Evolutionary conservation across 1,284 basidiomycete species (phyloP).

Genomic region (Austroboletus novae-zelandiae): DNA sequence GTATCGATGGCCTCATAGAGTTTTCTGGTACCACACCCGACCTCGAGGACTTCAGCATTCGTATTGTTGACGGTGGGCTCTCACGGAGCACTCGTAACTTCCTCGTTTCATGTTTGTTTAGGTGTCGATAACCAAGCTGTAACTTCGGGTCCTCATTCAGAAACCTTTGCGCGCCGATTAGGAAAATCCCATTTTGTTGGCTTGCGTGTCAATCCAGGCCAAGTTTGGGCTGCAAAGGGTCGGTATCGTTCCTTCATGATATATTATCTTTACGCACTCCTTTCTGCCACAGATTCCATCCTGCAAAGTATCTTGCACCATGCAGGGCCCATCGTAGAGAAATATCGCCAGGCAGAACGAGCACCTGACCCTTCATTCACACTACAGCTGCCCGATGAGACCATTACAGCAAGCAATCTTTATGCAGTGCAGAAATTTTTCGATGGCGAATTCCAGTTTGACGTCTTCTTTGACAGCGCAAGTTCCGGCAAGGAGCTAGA

Average conservation of each 20-base stretch:
- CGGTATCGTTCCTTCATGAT: slow-evolving; percentile 5
- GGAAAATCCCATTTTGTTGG: slow-evolving; percentile 77
- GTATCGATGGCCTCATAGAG: slow-evolving; percentile 64
- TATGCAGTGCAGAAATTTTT: slow-evolving; percentile 86
- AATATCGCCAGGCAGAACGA: slow-evolving; percentile 50
- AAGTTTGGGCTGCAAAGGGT: slow-evolving; percentile 87
- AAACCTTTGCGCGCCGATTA: slow-evolving; percentile 60
- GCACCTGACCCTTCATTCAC: slow-evolving; percentile 80
- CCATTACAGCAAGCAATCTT: slow-evolving; percentile 72
- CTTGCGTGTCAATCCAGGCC: slow-evolving; percentile 57
- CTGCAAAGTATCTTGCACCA: slow-evolving; percentile 59
- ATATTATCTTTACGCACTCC: not conserved
- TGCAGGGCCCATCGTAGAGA: slow-evolving; percentile 53
- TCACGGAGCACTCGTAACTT: not conserved
- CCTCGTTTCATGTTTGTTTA: slow-evolving; percentile 26
- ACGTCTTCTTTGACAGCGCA: slow-evolving; percentile 80
- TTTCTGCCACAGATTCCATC: slow-evolving; percentile 54
- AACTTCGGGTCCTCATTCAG: slow-evolving; percentile 51
- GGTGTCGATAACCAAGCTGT: slow-evolving; percentile 58
- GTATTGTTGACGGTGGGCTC: slow-evolving; percentile 72
- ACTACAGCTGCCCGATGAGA: slow-evolving; percentile 74
- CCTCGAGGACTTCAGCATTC: slow-evolving; percentile 79
- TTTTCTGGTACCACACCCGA: slow-evolving; percentile 74
- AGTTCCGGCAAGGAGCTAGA: slow-evolving; percentile 59
- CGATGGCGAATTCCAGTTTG: slow-evolving; percentile 82